A percentile compares a stretch with the other conserved stretches of the same genome.
Conservation (phyloP, 805 yeast genomes). For the Monosporozyma siamensis region DNA sequence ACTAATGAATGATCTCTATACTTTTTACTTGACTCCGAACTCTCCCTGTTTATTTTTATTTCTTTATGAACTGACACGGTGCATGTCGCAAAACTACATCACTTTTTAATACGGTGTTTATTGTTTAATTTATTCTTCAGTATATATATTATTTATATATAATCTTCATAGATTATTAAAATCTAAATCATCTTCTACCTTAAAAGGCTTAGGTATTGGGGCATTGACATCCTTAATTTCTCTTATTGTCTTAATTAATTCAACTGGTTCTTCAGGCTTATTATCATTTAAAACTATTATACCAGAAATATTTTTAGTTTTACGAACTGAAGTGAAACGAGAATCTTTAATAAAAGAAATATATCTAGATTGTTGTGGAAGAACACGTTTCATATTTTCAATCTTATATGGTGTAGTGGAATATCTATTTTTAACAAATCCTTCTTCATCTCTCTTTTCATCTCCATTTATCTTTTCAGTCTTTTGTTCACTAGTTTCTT, state of each 20-base stretch:
- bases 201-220: slow-evolving; percentile 36
- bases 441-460: slow-evolving; percentile 20
- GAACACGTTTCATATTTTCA: slow-evolving; percentile 73
- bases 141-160: neutral
- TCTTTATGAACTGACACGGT: no score
- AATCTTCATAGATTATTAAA: slow-evolving; percentile 9
- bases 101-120: no score
- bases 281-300: slow-evolving; percentile 63
- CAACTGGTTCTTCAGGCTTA: slow-evolving; percentile 49
- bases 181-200: slow-evolving; percentile 25
- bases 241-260: slow-evolving; percentile 72
- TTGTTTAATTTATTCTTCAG: neutral
- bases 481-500: slow-evolving; percentile 29
- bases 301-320: slow-evolving; percentile 59
- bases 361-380: slow-evolving; percentile 81
- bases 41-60: no score
- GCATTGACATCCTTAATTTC: slow-evolving; percentile 68
- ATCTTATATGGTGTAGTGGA: slow-evolving; percentile 59
- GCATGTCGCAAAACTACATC: no score
- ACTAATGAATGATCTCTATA: no score
- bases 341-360: slow-evolving; percentile 67
- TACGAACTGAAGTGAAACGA: slow-evolving; percentile 76
- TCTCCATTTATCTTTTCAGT: slow-evolving; percentile 21
- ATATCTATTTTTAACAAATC: slow-evolving; percentile 39
- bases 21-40: no score